phyloP scores from a whole-genome alignment of 2,329 filamentous ascomycete species.

The Curvularia sp. region DNA sequence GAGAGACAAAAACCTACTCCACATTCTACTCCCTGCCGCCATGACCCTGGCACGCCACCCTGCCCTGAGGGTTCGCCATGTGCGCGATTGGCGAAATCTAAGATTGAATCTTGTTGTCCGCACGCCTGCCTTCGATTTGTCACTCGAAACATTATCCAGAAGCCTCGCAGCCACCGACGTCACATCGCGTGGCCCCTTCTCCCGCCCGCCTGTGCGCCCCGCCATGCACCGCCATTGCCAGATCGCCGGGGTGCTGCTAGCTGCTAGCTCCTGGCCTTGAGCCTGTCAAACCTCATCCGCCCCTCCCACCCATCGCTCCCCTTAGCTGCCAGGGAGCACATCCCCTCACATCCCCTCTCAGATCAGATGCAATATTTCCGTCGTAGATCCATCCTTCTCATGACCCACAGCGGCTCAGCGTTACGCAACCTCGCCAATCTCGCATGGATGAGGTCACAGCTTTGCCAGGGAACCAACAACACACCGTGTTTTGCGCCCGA shows the following conservation, averaged over 20 bases:
- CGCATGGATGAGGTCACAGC: neutral
- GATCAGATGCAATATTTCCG: slow-evolving; percentile 11
- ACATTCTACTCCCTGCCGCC: neutral
- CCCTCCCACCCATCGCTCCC: neutral
- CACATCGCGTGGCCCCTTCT: slow-evolving; percentile 11
- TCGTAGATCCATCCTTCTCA: neutral
- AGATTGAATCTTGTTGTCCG: slow-evolving; percentile 1
- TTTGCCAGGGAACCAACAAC: neutral
- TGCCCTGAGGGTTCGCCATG: neutral
- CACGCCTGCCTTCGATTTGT: slow-evolving; percentile 12
- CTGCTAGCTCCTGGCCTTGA: neutral
- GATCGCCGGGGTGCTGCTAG: slow-evolving; percentile 15
- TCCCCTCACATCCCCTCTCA: slow-evolving; percentile 1
- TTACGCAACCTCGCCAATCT: neutral
- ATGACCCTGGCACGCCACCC: slow-evolving; percentile 1
- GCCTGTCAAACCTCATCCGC: slow-evolving; percentile 9
- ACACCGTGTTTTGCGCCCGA: neutral
- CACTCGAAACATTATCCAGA: slow-evolving; percentile 4
- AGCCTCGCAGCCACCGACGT: slow-evolving; percentile 14
- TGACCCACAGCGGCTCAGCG: neutral
- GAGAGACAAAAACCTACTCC: neutral
- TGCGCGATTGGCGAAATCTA: slow-evolving; percentile 7
- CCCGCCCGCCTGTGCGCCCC: slow-evolving; percentile 12
- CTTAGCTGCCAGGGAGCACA: neutral
- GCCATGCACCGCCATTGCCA: slow-evolving; percentile 13